A percentile compares a stretch with the other conserved stretches of the same genome.
Conservation (phyloP, 129 eudicot genomes). For the Kitagawia praeruptora region DNA sequence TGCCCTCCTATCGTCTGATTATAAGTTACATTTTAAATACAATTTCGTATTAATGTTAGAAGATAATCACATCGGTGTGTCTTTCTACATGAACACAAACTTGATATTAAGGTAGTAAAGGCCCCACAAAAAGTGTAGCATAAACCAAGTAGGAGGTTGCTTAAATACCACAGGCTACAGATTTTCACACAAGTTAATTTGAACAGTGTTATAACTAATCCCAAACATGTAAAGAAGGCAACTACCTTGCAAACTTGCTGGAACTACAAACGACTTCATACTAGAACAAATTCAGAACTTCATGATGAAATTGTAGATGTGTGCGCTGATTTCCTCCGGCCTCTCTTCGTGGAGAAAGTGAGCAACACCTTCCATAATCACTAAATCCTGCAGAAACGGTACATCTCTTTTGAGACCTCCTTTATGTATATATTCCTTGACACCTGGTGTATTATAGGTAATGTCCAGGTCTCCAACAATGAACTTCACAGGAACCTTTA, state of each 20-base stretch:
- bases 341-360: conserved; percentile 67
- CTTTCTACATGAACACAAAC: neutral
- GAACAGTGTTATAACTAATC: neutral
- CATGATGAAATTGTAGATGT: conserved; percentile 57
- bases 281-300: conserved; percentile 30
- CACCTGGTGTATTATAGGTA: conserved; percentile 69
- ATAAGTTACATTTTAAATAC: too few relatives aligned
- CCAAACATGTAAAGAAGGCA: neutral
- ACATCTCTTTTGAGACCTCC: conserved; percentile 59
- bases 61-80: neutral
- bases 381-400: conserved; percentile 77
- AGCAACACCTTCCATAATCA: conserved; percentile 76
- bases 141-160: neutral
- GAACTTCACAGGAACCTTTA: conserved; percentile 81
- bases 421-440: conserved; percentile 57
- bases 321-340: conserved; percentile 51
- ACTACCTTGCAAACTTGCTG: neutral
- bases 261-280: neutral
- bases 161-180: neutral
- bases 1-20: too few relatives aligned
- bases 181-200: neutral
- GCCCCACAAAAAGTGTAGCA: neutral
- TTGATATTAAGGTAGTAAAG: neutral
- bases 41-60: too few relatives aligned
- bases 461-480: conserved; percentile 77